Evolutionary conservation across 2,329 filamentous ascomycete genomes (phyloP).

Genomic region (Alternaria panax): DNA sequence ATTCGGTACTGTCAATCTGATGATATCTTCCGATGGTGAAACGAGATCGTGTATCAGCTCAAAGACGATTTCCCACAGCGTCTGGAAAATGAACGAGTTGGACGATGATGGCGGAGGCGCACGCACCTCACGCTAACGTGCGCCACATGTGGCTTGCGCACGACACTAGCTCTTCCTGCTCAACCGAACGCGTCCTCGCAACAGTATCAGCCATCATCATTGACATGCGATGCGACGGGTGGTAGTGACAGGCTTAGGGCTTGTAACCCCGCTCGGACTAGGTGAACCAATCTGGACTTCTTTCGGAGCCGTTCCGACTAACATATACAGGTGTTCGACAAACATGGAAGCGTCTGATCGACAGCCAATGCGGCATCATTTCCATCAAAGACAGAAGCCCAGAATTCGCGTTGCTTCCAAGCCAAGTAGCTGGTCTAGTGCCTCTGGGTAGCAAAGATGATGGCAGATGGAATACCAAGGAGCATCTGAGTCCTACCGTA

Average conservation of each 20-base stretch:
- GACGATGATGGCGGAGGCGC: background rate
- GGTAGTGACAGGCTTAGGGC: constrained; percentile 59
- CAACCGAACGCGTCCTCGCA: background rate
- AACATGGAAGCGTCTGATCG: constrained; percentile 82
- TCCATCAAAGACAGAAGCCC: constrained; percentile 71
- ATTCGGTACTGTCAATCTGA: background rate
- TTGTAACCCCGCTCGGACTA: constrained; percentile 74
- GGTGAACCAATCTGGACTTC: constrained; percentile 52
- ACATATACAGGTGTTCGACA: constrained; percentile 65
- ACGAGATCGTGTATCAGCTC: background rate
- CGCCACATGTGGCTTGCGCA: constrained; percentile 26
- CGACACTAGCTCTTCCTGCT: constrained; percentile 5
- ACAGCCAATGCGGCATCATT: constrained; percentile 79
- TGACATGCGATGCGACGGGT: constrained; percentile 59
- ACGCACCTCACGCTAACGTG: background rate
- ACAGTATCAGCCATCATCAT: constrained; percentile 30
- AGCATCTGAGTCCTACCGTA: constrained; percentile 54
- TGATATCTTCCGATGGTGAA: background rate
- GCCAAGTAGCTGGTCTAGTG: constrained; percentile 84
- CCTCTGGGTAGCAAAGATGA: constrained; percentile 61
- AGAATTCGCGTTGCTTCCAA: constrained; percentile 76
- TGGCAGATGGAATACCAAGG: constrained; percentile 57
- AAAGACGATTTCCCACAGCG: background rate
- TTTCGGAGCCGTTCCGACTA: constrained; percentile 2
- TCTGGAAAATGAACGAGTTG: background rate